phyloP scores from a whole-genome alignment of 768 basidiomycete genomes.

The Porphyrellus cyaneotinctus region DNA sequence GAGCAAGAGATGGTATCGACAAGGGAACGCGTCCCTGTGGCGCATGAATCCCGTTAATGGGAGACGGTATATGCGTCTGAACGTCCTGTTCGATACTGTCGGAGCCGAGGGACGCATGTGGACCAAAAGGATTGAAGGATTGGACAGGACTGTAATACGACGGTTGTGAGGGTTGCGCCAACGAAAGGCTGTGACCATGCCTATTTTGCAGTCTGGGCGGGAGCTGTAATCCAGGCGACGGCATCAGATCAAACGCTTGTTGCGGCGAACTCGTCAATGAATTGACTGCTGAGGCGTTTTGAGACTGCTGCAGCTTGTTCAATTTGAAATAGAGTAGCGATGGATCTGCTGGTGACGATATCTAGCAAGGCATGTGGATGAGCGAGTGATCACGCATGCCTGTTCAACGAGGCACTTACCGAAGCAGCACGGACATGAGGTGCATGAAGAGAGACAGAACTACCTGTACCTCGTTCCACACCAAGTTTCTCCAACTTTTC shows the following conservation, averaged over 20 bases:
- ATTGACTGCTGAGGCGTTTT: constrained; percentile 44
- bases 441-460: constrained; percentile 57
- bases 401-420: constrained; percentile 41
- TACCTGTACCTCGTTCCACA: constrained; percentile 58
- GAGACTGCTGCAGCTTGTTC: constrained; percentile 77
- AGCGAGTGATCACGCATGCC: constrained; percentile 17
- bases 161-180: constrained; percentile 52
- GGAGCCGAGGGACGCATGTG: constrained; percentile 49
- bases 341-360: constrained; percentile 89
- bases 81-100: constrained; percentile 39
- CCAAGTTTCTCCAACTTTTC: constrained; percentile 78
- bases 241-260: constrained; percentile 47
- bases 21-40: constrained; percentile 55
- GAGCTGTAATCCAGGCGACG: constrained; percentile 45
- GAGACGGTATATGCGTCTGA: constrained; percentile 21
- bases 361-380: constrained; percentile 39
- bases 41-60: constrained; percentile 39
- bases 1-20: constrained; percentile 42
- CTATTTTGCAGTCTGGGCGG: constrained; percentile 44
- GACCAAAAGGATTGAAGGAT: constrained; percentile 64
- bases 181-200: constrained; percentile 73
- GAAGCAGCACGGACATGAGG: constrained; percentile 83
- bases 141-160: constrained; percentile 35
- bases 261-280: constrained; percentile 67
- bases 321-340: constrained; percentile 77